Conservation (phyloP, 805 yeast species). For the Cyberlindnera suaveolens region DNA sequence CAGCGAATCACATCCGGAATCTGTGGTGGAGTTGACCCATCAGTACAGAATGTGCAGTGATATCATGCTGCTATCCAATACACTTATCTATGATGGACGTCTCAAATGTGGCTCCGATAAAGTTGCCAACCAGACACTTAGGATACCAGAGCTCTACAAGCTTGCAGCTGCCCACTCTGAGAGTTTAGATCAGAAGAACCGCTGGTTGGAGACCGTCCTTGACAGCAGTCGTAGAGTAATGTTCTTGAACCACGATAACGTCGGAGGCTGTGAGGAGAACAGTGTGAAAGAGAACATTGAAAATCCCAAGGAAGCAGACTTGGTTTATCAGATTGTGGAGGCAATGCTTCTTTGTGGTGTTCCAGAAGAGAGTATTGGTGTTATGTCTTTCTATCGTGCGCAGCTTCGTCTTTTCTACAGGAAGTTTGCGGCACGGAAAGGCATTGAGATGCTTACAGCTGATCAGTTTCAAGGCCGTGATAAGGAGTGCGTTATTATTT, state of each 20-base stretch:
- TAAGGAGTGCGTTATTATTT: constrained; percentile 83
- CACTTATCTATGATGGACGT: constrained; percentile 67
- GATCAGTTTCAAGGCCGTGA: constrained; percentile 97
- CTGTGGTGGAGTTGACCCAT: constrained; percentile 68
- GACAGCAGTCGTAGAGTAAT: constrained; percentile 55
- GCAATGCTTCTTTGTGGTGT: constrained; percentile 58
- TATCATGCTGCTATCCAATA: constrained; percentile 77
- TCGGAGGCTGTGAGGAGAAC: constrained; percentile 49
- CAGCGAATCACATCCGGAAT: constrained; percentile 64
- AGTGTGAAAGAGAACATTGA: constrained; percentile 60
- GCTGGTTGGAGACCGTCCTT: constrained; percentile 57
- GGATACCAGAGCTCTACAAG: constrained; percentile 34
- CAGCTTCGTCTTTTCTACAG: constrained; percentile 52
- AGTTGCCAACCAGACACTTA: constrained; percentile 55
- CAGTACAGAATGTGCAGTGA: constrained; percentile 94
- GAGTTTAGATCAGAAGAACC: constrained; percentile 1
- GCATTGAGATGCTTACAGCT: constrained; percentile 81
- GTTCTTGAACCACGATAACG: constrained; percentile 71
- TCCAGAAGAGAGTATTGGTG: constrained; percentile 56
- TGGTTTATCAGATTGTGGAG: constrained; percentile 57
- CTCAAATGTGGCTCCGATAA: constrained; percentile 65
- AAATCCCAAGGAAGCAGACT: constrained; percentile 64
- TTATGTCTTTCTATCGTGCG: constrained; percentile 83
- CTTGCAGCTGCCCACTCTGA: constrained; percentile 3
- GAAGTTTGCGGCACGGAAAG: constrained; percentile 26